Base-by-base conservation (phyloP, 2,329 filamentous ascomycete species). In the Bipolaris bicolor region DNA sequence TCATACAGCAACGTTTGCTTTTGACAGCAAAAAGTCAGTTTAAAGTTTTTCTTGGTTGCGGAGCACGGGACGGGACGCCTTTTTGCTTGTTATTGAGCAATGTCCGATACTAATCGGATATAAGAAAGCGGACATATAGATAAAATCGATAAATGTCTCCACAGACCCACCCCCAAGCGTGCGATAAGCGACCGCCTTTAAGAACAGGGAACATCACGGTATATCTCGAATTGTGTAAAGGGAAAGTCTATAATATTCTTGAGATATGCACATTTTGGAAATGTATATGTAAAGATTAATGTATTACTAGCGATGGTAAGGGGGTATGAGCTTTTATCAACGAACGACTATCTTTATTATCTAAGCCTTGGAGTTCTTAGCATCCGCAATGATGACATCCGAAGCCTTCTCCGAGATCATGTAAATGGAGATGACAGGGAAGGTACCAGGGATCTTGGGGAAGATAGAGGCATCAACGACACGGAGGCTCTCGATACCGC, bases 401-500 rank as follows among this genome's bases (percentile, higher is more conserved):
- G 84, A 82, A 1, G 86, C 86, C 78, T 88, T 88, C 77, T 88
- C 85, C 1, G 79, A 80, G 5, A 84, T 76, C 71, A 88, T 84
- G 62, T 84, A 86, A 0, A 81, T 81, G 0, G 84, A 79, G 0
- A 82, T 68, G 3, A 80, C 78, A 24, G 82, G 78, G 63, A 83
- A 86, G 51, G 77, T 82, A 60, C 85, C 85, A 1, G 84, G 84
- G 24, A 75, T 72, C 40, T 66, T 67, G 3, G 70, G 67, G 54
- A 73, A 75, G 0, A 65, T 54, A 15, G 63, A 67, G 10, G 71
- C 73, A 58, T 75, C 73, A n/a, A 73, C 72, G 11, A 87, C 83
- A 2, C 85, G 75, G n/a, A 87, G 70, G 1, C 80, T 78, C 50
- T 78, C 74, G 2, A 85, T 79, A 2, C 84, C 84, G 6, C 77